A percentile compares a stretch with the other conserved stretches of the same genome.
These are phyloP conservation scores for Aspergillus mulundensis DNA, from an alignment of 495 filamentous ascomycete genomes.

Conservation along the genomic window DNA sequence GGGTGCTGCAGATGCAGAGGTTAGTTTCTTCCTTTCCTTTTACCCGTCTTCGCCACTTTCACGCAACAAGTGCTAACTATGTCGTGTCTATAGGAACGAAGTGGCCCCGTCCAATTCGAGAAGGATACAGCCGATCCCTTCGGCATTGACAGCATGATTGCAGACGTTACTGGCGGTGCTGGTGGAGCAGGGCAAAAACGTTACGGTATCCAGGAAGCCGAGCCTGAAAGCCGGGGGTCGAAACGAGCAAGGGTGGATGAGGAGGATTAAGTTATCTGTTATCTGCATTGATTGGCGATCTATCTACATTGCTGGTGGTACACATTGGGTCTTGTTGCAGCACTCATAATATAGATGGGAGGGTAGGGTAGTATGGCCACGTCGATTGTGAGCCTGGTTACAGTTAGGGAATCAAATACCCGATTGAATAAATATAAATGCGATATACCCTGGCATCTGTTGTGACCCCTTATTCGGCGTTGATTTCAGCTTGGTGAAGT, in stretches of 20 bases:
- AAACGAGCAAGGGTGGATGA: constrained; percentile 82
- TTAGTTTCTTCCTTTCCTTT: constrained; percentile 32
- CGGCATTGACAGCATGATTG: constrained; percentile 88
- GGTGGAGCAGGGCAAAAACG: constrained; percentile 63
- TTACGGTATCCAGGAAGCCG: constrained; percentile 78
- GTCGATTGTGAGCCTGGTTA: too few relatives aligned
- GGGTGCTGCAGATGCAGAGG: constrained; percentile 82
- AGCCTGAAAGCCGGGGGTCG: constrained; percentile 48
- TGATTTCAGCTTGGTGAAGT: background rate
- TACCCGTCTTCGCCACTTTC: background rate
- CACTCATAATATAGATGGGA: background rate
- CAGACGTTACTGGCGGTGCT: constrained; percentile 62
- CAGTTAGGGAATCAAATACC: background rate
- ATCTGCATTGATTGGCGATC: background rate
- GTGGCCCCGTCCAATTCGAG: constrained; percentile 97
- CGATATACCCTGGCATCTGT: background rate
- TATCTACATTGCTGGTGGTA: background rate
- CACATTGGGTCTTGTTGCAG: background rate
- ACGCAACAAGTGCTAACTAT: background rate
- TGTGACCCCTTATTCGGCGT: background rate
- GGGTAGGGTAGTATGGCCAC: background rate
- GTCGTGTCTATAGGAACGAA: constrained; percentile 52
- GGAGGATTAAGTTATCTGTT: constrained; percentile 61
- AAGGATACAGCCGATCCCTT: constrained; percentile 88
- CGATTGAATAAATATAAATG: background rate